Conservation (phyloP, 2,329 filamentous ascomycete species). For the Penicillium thymicola region DNA sequence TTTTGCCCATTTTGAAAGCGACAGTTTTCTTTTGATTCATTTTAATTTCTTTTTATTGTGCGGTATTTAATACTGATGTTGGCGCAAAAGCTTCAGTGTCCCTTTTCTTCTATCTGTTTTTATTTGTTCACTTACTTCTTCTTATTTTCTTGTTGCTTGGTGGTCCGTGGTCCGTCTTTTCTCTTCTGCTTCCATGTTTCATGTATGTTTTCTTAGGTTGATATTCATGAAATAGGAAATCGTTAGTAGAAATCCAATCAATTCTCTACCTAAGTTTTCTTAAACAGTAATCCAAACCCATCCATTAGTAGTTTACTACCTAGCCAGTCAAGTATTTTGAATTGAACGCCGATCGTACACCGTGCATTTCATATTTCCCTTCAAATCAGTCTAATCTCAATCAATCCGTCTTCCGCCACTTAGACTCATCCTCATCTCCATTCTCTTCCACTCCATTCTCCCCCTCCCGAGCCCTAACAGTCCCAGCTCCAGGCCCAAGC, state of each 20-base stretch:
- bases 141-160: constrained; percentile 3
- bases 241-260: constrained; percentile 18
- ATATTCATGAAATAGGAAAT: constrained; percentile 21
- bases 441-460: constrained; percentile 47
- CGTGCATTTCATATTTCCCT: not conserved
- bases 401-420: constrained; percentile 52
- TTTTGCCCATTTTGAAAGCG: constrained; percentile 1
- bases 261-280: not conserved
- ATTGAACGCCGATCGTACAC: constrained; percentile 2
- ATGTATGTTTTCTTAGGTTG: constrained; percentile 4
- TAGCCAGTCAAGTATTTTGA: not conserved
- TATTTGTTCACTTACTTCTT: not conserved
- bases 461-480: constrained; percentile 59
- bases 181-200: constrained; percentile 2
- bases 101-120: not conserved
- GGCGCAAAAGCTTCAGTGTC: not conserved
- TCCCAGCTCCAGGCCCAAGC: constrained; percentile 60
- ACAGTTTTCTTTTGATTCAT: not conserved
- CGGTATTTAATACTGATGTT: not conserved
- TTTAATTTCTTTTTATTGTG: not conserved
- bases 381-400: not conserved
- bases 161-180: not conserved
- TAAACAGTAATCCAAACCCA: not conserved
- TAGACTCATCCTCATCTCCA: constrained; percentile 45
- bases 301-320: not conserved